Evolutionary conservation across 1,284 basidiomycete species (phyloP).

Genomic region (Polyporus tsugae): DNA sequence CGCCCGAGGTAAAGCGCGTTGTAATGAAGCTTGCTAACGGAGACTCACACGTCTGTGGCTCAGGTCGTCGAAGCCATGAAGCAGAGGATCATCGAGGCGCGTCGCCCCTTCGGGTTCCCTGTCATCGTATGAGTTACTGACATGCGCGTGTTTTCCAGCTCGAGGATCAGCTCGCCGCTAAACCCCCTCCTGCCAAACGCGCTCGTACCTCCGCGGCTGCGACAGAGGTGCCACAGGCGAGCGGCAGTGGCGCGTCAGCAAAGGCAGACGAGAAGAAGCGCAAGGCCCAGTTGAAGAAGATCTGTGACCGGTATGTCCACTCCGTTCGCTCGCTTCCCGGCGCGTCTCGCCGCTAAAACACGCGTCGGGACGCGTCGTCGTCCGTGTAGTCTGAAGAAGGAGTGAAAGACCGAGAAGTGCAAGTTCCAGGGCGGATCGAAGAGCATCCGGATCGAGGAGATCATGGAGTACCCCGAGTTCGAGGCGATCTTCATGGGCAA

Average conservation of each 20-base stretch:
- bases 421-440: slow-evolving; percentile 49
- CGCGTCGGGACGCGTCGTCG: neutral
- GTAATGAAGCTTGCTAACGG: neutral
- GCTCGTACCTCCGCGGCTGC: slow-evolving; percentile 41
- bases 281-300: slow-evolving; percentile 49
- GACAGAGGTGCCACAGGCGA: slow-evolving; percentile 22
- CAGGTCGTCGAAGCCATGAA: slow-evolving; percentile 48
- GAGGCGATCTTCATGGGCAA: slow-evolving; percentile 47
- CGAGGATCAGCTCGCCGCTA: slow-evolving; percentile 46
- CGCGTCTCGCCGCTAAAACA: neutral
- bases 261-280: slow-evolving; percentile 51
- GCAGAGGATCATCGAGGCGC: slow-evolving; percentile 46
- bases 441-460: slow-evolving; percentile 36
- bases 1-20: neutral
- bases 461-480: slow-evolving; percentile 47
- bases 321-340: neutral
- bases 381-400: slow-evolving; percentile 47
- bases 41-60: neutral
- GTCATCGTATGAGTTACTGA: neutral
- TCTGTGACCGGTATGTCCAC: slow-evolving; percentile 46
- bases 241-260: slow-evolving; percentile 25
- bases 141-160: slow-evolving; percentile 38
- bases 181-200: slow-evolving; percentile 18
- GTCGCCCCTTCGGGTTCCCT: slow-evolving; percentile 2
- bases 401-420: slow-evolving; percentile 46